Evolutionary conservation across 2,329 filamentous ascomycete genomes (phyloP).

Genomic region (Orbilia blumenaviensis): DNA sequence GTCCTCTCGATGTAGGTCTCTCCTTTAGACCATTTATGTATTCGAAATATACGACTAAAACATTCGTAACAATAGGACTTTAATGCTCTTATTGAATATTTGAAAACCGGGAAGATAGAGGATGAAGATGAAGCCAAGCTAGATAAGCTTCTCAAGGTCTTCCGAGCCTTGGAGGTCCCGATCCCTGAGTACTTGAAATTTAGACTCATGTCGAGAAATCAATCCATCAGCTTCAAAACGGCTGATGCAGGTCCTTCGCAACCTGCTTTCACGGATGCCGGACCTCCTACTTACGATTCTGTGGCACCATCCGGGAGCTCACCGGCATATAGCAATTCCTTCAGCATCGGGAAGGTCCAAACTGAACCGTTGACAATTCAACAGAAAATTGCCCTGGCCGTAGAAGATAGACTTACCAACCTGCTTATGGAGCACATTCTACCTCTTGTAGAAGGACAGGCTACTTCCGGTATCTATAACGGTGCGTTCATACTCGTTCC

Average conservation of each 20-base stretch:
- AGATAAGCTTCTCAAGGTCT: not conserved
- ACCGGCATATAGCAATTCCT: not conserved
- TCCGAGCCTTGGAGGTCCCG: constrained; percentile 27
- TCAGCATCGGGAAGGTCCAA: constrained; percentile 36
- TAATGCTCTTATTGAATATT: constrained; percentile 25
- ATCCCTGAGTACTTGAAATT: constrained; percentile 38
- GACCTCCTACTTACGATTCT: constrained; percentile 38
- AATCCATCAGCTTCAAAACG: not conserved
- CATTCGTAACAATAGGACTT: constrained; percentile 24
- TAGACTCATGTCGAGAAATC: not conserved
- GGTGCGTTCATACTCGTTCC: constrained; percentile 48
- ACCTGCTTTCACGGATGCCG: not conserved
- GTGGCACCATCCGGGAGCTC: constrained; percentile 3
- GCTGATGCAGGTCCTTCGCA: not conserved
- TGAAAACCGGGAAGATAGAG: constrained; percentile 29
- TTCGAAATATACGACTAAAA: not conserved
- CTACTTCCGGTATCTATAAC: constrained; percentile 52
- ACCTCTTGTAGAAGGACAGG: constrained; percentile 48
- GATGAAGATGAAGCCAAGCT: constrained; percentile 30
- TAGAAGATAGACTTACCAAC: constrained; percentile 50
- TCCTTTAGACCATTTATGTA: not conserved
- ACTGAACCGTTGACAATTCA: constrained; percentile 49
- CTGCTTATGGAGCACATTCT: constrained; percentile 52
- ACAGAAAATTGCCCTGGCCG: constrained; percentile 44
- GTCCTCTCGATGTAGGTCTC: constrained; percentile 50